Conservation (phyloP, 2,329 filamentous ascomycete species). For the Xylariaceae sp. region DNA sequence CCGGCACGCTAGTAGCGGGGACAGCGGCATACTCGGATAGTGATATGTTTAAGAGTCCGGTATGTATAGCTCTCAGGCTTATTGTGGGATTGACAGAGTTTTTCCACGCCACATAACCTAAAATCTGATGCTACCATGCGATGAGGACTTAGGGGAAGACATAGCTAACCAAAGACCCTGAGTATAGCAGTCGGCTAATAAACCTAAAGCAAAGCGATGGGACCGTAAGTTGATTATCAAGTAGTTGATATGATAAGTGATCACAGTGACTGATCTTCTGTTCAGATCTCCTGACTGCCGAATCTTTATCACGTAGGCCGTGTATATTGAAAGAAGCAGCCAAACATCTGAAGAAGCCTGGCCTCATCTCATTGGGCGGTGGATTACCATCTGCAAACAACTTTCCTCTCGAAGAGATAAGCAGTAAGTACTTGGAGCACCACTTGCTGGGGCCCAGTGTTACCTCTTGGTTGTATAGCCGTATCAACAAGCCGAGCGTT, state of each 20-base stretch:
- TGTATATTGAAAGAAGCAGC: constrained; percentile 82
- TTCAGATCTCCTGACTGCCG: constrained; percentile 55
- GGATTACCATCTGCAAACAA: constrained; percentile 85
- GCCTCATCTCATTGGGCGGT: constrained; percentile 86
- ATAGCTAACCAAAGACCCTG: constrained; percentile 20
- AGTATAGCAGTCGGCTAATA: constrained; percentile 45
- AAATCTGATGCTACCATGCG: too few relatives aligned
- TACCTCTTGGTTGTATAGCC: too few relatives aligned
- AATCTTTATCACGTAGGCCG: constrained; percentile 57
- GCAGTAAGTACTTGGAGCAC: constrained; percentile 28
- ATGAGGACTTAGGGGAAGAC: neutral
- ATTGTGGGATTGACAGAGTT: neutral
- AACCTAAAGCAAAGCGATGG: constrained; percentile 78
- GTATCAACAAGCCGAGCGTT: too few relatives aligned
- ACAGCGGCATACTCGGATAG: constrained; percentile 74
- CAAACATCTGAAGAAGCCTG: constrained; percentile 71
- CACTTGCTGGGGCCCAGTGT: neutral
- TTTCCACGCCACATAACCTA: too few relatives aligned
- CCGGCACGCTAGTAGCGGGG: constrained; percentile 68
- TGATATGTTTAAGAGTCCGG: constrained; percentile 77
- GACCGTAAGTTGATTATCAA: constrained; percentile 60
- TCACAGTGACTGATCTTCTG: constrained; percentile 10
- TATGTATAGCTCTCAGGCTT: constrained; percentile 34
- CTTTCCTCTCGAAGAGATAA: constrained; percentile 83
- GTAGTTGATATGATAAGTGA: too few relatives aligned